A percentile compares a stretch with the other conserved stretches of the same genome.
Conservation (phyloP, 2,329 filamentous ascomycete species). For the Lecanicillium sp. region DNA sequence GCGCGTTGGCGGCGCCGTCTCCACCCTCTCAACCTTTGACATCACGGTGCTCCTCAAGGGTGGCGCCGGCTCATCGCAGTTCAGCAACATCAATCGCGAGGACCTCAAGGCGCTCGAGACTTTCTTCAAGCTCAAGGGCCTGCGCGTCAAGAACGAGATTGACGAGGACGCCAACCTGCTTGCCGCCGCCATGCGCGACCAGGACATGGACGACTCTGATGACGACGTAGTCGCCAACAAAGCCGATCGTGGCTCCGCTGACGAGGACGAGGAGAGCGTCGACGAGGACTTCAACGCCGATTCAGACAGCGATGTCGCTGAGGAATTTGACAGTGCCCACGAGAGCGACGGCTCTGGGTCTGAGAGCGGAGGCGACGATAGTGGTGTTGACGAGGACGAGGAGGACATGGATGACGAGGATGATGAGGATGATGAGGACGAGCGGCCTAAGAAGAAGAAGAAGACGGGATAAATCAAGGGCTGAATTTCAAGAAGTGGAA, state of each 20-base stretch:
- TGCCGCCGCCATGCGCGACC: slow-evolving; percentile 74
- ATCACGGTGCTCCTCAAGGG: slow-evolving; percentile 89
- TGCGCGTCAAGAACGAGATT: slow-evolving; percentile 98
- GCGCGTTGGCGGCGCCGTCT: slow-evolving; percentile 87
- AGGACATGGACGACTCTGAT: slow-evolving; percentile 76
- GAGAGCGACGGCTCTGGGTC: slow-evolving; percentile 66
- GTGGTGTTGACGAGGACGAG: slow-evolving; percentile 38
- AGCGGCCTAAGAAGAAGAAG: slow-evolving; percentile 44
- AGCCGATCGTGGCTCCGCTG: slow-evolving; percentile 79
- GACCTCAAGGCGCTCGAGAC: slow-evolving; percentile 94
- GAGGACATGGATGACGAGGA: slow-evolving; percentile 35
- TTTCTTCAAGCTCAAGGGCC: slow-evolving; percentile 93
- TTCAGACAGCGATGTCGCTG: slow-evolving; percentile 89
- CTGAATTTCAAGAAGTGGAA: background rate
- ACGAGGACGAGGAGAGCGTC: slow-evolving; percentile 90
- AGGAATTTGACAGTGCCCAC: slow-evolving; percentile 89
- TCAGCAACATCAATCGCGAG: slow-evolving; percentile 98
- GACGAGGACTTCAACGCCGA: slow-evolving; percentile 95
- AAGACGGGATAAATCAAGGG: slow-evolving; percentile 23
- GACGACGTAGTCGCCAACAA: slow-evolving; percentile 66
- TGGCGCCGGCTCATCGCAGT: slow-evolving; percentile 82
- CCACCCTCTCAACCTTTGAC: slow-evolving; percentile 91
- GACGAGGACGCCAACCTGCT: slow-evolving; percentile 81
- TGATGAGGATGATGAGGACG: slow-evolving; percentile 33
- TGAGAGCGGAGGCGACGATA: slow-evolving; percentile 48